phyloP scores from a whole-genome alignment of 108 stramenopile species.

The Nitzschia sp. region DNA sequence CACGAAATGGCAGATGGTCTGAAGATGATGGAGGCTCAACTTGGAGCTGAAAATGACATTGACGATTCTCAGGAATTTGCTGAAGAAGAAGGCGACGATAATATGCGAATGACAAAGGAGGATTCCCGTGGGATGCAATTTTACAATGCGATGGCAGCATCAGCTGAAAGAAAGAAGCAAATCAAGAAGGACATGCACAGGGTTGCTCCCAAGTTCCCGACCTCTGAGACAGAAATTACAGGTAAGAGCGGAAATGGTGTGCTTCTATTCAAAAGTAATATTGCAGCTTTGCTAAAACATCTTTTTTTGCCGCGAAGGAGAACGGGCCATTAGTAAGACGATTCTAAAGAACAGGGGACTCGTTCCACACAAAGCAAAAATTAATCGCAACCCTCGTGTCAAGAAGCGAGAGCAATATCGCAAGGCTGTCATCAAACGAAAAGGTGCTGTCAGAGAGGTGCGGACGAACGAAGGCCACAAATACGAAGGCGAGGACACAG shows the following conservation, averaged over 20 bases:
- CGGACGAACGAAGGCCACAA: constrained; percentile 81
- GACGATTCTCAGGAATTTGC: constrained; percentile 36
- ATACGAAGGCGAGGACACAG: constrained; percentile 90
- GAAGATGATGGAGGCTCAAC: constrained; percentile 82
- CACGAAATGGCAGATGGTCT: constrained; percentile 56
- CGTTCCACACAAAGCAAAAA: constrained; percentile 95
- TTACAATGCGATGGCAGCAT: constrained; percentile 56
- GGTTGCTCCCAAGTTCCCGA: constrained; percentile 86
- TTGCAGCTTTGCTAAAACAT: too few species aligned
- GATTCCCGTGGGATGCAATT: constrained; percentile 58
- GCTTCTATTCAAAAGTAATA: too few species aligned
- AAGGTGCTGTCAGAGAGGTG: constrained; percentile 93
- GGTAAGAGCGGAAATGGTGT: constrained; percentile 9
- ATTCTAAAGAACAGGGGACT: constrained; percentile 96
- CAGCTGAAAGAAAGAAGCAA: constrained; percentile 58
- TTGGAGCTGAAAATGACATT: constrained; percentile 48
- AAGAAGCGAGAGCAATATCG: constrained; percentile 97
- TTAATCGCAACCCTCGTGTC: constrained; percentile 96
- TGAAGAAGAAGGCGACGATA: constrained; percentile 42
- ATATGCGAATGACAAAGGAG: constrained; percentile 42
- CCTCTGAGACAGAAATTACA: constrained; percentile 58
- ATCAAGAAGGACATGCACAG: constrained; percentile 65
- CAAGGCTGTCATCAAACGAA: constrained; percentile 90
- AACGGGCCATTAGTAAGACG: constrained; percentile 77
- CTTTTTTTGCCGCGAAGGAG: constrained; percentile 45